Evolutionary conservation across 2,329 filamentous ascomycete species (phyloP), one percentile per base, ranked within the genome.

Genomic region (Aspergillus jensenii): DNA sequence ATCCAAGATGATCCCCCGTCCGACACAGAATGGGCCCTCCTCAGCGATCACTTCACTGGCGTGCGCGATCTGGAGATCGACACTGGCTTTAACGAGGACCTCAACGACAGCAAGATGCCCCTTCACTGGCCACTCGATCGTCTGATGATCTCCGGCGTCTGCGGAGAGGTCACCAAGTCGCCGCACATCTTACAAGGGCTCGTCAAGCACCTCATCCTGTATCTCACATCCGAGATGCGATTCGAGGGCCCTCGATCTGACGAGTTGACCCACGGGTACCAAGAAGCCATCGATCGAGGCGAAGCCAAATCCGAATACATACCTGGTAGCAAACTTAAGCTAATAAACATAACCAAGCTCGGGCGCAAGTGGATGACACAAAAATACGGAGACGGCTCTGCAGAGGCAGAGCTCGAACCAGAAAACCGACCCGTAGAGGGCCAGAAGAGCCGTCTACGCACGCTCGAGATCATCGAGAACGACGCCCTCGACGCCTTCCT

Each of bases 401-500:
- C 21, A 9, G 46, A n/a, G 31, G 39, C 48, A 23, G 12, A 27
- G 35, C n/a, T n/a, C 31, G 40, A 53, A 9, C 21, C 52, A 7
- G 49, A 53, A 17, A 48, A 25, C 19, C 49, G 12, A 8, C 25
- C 39, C 21, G 7, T 53, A 1, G 31, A 46, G 19, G 35, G 23
- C 4, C 15, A 52, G 15, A 23, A 41, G 23, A 37, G 45, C 44
- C 52, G 25, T 19, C 39, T 69, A n/a, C 27, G 45, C 6, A 66
- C 52, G 4, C 37, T 70, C 14, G 68, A 70, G 23, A 70, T 70
- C 25, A 52, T 64, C n/a, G 65, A 69, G 35, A 68, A 69, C 35
- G 67, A 69, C 21, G 63, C 66, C 1, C 60, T 68, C 1, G 65
- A 68, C 33, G 60, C 65, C 0, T 62, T 69, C 52, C 53, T 35